phyloP scores from a whole-genome alignment of 129 eudicot genomes.

The Artemisia tridentata region DNA sequence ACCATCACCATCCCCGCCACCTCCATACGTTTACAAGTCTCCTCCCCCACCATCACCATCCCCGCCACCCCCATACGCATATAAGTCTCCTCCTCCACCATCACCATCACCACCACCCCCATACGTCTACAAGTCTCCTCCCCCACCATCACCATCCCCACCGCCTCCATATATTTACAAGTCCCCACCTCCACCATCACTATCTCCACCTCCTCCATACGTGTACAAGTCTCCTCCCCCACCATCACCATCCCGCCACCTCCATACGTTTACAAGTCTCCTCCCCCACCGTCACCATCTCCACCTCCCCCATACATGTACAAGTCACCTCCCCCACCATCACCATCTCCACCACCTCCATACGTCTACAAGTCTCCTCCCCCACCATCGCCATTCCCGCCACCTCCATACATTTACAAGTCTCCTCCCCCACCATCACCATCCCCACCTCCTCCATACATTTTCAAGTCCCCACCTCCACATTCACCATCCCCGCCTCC shows the following conservation, averaged over 20 bases:
- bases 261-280: slow-evolving; percentile 22
- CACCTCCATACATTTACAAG: slow-evolving; percentile 7
- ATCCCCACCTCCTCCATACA: slow-evolving; percentile 26
- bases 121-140: slow-evolving; percentile 14
- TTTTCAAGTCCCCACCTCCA: slow-evolving; percentile 19
- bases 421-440: slow-evolving; percentile 27
- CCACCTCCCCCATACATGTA: slow-evolving; percentile 26
- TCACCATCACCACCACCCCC: slow-evolving; percentile 30
- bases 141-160: slow-evolving; percentile 22
- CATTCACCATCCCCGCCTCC: slow-evolving; percentile 26
- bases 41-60: slow-evolving; percentile 30
- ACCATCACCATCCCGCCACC: slow-evolving; percentile 36
- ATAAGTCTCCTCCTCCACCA: slow-evolving; percentile 26
- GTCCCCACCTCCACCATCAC: slow-evolving; percentile 25
- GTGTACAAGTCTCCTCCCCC: slow-evolving; percentile 19
- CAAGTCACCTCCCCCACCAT: slow-evolving; percentile 18
- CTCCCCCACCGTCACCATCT: slow-evolving; percentile 18
- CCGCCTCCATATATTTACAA: slow-evolving; percentile 23
- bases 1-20: slow-evolving; percentile 20
- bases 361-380: slow-evolving; percentile 20
- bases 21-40: slow-evolving; percentile 21
- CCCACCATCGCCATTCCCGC: slow-evolving; percentile 22
- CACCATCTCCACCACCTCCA: slow-evolving; percentile 25
- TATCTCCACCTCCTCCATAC: slow-evolving; percentile 28
- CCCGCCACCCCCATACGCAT: slow-evolving; percentile 20